A percentile compares a stretch with the other conserved stretches of the same genome.
These are phyloP conservation scores for Scutellaria minor DNA, from an alignment of 257 asterid genomes.

Conservation along the genomic window DNA sequence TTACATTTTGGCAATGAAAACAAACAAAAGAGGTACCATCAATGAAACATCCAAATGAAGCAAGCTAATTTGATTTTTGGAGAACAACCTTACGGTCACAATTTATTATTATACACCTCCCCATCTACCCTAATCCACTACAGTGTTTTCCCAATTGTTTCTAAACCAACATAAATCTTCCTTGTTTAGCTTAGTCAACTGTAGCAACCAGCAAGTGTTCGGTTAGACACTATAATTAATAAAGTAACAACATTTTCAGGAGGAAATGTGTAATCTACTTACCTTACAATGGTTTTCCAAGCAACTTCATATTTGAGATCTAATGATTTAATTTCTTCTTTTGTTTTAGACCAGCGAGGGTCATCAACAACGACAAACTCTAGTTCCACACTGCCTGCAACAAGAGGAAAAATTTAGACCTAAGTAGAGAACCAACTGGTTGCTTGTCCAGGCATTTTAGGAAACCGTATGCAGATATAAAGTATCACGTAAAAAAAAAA, in stretches of 20 bases:
- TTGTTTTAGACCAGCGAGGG: conserved; percentile 56
- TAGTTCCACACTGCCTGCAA: conserved; percentile 54
- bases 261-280: conserved; percentile 30
- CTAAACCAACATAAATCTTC: background rate
- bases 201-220: background rate
- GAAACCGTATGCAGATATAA: conserved; percentile 11
- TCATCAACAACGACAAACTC: conserved; percentile 59
- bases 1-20: background rate
- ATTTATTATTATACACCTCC: background rate
- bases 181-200: background rate
- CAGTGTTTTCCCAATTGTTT: background rate
- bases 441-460: conserved; percentile 5
- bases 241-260: conserved; percentile 4
- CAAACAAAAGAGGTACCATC: background rate
- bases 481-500: background rate
- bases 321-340: conserved; percentile 66
- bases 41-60: conserved; percentile 2
- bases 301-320: conserved; percentile 54
- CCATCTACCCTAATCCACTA: conserved; percentile 3
- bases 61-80: background rate
- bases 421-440: conserved; percentile 19
- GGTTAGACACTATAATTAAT: conserved; percentile 2
- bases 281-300: conserved; percentile 60
- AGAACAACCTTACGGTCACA: background rate
- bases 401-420: conserved; percentile 25